Evolutionary conservation across 2,329 filamentous ascomycete genomes (phyloP), one percentile per base, ranked within the genome.

Genomic region (Rugonectria rugulosa): DNA sequence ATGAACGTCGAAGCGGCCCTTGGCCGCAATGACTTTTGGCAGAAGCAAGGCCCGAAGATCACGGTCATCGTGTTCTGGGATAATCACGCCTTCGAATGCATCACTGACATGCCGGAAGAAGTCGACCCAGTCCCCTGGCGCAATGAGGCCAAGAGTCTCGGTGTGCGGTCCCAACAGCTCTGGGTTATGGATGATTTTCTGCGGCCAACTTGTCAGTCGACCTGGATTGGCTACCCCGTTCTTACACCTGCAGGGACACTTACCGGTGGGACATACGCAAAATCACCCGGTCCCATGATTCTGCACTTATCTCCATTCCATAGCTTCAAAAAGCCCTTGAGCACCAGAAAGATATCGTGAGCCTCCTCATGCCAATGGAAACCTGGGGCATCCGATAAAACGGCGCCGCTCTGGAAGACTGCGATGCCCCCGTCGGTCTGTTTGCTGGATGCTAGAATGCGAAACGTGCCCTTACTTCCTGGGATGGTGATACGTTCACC

Each of bases 81-180:
- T 75, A 15, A 84, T 59, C 1, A 79, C 61, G 1, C 82, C 81
- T 4, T 70, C 59, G 52, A 80, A 85, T 0, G 79, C 72, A 65
- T 86, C 82, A 23, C 77, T 77, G 8, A 86, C 77, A 63, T 83
- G 80, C 44, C 83, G 77, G 72, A 86, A 86, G 72, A 86, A 86
- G 61, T 86, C 82, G 23, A 84, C 73, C 83, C 83, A 86, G 63
- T 83, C 82, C 5, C 81, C 83, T 0, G 83, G 83, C 0, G 80
- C 80, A 24, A 86, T 80, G 4, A 86, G 68, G 12, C 82, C 81
- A 2, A 81, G 70, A 19, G 77, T 77, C 58, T 86, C 83, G 2
- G 81, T 81, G 57, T 85, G 80, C 0, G 80, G 75, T 1, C 81
- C 81, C 1, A 82, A 70, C 20, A 83, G 72, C 51, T 84, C 78